Evolutionary conservation across 305 asterid genomes (phyloP).

Genomic region (Fraxinus ornus): DNA sequence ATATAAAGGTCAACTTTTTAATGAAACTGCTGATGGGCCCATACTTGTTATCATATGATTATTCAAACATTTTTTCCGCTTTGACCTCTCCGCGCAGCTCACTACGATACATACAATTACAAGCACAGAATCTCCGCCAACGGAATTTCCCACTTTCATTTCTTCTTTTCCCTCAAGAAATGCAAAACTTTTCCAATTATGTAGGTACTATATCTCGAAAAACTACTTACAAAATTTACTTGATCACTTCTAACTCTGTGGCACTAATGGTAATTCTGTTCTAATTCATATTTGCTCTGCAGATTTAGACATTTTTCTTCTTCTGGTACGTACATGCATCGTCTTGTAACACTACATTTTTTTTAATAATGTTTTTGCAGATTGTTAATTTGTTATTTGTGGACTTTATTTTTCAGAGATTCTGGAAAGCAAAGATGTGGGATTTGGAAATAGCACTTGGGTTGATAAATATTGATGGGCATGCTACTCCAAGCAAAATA

Average conservation of each 20-base stretch:
- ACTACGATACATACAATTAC: background rate
- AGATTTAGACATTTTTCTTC: background rate
- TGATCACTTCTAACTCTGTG: background rate
- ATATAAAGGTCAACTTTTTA: background rate
- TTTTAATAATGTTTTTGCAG: background rate
- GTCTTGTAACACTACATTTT: background rate
- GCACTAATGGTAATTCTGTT: background rate
- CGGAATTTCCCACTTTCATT: background rate
- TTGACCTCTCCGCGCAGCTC: background rate
- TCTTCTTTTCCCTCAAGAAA: background rate
- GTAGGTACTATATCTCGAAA: background rate
- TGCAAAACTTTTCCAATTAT: background rate
- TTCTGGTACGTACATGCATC: background rate
- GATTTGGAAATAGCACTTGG: conserved; percentile 30
- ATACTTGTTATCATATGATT: background rate
- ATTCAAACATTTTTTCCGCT: background rate
- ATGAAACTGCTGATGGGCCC: background rate
- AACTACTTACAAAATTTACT: background rate
- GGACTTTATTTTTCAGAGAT: conserved; percentile 4
- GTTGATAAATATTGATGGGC: conserved; percentile 38
- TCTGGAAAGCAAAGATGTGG: conserved; percentile 28
- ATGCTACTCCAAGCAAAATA: conserved; percentile 51
- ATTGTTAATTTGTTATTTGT: background rate
- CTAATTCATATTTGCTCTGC: background rate
- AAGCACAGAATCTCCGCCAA: background rate